Conservation (phyloP, 2,329 filamentous ascomycete genomes). For the Tetracladium maxilliforme region DNA sequence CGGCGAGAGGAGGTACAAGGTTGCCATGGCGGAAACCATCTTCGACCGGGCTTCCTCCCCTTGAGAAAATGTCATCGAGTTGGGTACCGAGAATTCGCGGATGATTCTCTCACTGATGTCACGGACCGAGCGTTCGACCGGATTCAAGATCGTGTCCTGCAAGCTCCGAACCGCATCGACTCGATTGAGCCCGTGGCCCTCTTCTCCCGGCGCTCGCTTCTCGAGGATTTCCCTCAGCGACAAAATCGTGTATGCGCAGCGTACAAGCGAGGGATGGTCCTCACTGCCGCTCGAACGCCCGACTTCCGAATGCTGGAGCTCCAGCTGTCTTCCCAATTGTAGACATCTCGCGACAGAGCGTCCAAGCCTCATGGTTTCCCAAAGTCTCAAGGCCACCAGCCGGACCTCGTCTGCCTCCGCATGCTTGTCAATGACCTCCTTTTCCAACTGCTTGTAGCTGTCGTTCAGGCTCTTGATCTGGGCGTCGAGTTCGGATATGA, state of each 20-base stretch:
- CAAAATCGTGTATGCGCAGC: conserved; percentile 67
- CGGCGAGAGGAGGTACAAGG: conserved; percentile 73
- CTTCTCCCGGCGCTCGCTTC: conserved; percentile 51
- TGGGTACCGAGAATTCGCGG: conserved; percentile 76
- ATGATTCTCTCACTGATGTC: conserved; percentile 65
- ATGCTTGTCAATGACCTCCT: conserved; percentile 75
- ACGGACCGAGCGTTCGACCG: conserved; percentile 60
- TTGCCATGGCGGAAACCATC: conserved; percentile 57
- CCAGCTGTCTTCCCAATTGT: conserved; percentile 70
- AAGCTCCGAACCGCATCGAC: conserved; percentile 61
- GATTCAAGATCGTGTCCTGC: conserved; percentile 51
- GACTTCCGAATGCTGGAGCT: conserved; percentile 69
- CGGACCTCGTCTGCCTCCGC: conserved; percentile 74
- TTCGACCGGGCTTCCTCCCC: conserved; percentile 62
- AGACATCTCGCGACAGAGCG: conserved; percentile 66
- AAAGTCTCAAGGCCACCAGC: conserved; percentile 61
- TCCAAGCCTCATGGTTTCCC: conserved; percentile 65
- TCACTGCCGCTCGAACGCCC: conserved; percentile 36
- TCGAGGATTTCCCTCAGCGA: conserved; percentile 60
- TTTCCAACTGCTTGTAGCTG: conserved; percentile 73
- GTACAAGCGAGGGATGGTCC: conserved; percentile 66
- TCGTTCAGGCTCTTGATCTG: conserved; percentile 71
- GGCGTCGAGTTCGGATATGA: conserved; percentile 62
- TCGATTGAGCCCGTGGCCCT: conserved; percentile 61
- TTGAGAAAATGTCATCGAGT: conserved; percentile 55